Percentiles rank a stretch among this genome's conserved stretches.
Conservation (phyloP, 176 grass and related monocot genomes). For the Puccinellia tenuiflora region DNA sequence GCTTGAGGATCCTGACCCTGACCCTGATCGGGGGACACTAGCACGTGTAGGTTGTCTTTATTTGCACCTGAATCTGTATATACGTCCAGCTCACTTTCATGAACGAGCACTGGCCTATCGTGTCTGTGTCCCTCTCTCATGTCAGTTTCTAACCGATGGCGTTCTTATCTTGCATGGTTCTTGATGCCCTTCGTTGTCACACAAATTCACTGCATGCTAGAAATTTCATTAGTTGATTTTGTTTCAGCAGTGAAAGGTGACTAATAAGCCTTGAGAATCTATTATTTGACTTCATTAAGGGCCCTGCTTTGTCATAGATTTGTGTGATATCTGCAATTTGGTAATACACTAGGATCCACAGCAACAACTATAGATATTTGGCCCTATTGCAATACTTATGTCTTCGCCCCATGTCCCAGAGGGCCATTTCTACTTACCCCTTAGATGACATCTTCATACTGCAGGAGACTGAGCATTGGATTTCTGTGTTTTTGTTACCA, state of each 20-base stretch:
- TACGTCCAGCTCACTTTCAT: neutral
- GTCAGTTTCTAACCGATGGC: neutral
- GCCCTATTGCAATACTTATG: neutral
- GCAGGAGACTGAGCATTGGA: neutral
- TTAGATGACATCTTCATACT: neutral
- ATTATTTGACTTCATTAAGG: neutral
- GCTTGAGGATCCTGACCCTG: neutral
- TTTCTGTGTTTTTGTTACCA: constrained; percentile 16
- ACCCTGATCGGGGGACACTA: neutral
- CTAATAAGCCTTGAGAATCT: neutral
- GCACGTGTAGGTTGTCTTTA: neutral
- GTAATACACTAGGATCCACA: neutral
- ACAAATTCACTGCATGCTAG: neutral
- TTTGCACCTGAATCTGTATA: neutral
- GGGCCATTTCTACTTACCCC: neutral
- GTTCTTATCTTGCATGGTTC: neutral
- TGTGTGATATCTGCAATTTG: neutral
- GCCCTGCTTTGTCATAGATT: neutral
- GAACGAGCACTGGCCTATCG: neutral
- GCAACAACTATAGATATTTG: neutral
- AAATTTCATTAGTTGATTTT: neutral
- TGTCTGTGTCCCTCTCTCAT: neutral
- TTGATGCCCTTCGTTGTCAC: neutral
- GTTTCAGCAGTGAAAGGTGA: neutral
- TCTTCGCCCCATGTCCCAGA: neutral